Base-by-base conservation (phyloP, 257 asterid genomes). In the Fraxinus quadrangulata region DNA sequence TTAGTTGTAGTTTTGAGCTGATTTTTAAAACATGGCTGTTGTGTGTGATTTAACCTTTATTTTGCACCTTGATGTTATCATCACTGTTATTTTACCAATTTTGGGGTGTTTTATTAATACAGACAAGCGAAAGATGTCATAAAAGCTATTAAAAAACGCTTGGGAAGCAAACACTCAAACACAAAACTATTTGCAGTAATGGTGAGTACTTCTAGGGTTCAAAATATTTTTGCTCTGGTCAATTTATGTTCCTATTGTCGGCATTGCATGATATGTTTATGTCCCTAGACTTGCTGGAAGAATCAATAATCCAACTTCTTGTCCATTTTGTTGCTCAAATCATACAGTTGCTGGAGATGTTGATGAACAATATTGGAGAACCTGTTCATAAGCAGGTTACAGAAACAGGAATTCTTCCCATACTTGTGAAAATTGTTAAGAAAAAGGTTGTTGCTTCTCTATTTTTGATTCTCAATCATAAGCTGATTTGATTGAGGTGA, bases 261-360 rank as follows among this genome's bases (percentile, higher is more conserved):
- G 31, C 68, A 63, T 24, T 23, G 33, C 68, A 3, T 3, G 34
- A 51, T 24, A 10, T 63, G 68, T 63, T 63, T 24, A 56, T n/a
- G 33, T 63, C 68, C 31, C 68, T 63, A 1, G 69, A 54, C 51
- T 66, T 63, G 59, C 66, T 19, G 42, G 75, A 54, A 61, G 77
- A 51, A 23, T 68, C 21, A 24, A 24, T 56, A 28, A 73, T 79
- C 54, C 36, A 37, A 40, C 77, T 79, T 31, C 3, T 24, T 63
- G 68, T 24, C 69, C 37, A 69, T 79, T 56, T 33, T 67, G 71
- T 83, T 73, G 74, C 31, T 63, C 16, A 26, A 63, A 63, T 63
- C 34, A 63, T 63, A 75, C 92, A 95, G 99, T 91, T 96, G 88
- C 86, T 96, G 92, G 99, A 96, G 90, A 93, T 92, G 98, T 76